phyloP scores from a whole-genome alignment of 768 basidiomycete genomes.

The Amanita inopinata region DNA sequence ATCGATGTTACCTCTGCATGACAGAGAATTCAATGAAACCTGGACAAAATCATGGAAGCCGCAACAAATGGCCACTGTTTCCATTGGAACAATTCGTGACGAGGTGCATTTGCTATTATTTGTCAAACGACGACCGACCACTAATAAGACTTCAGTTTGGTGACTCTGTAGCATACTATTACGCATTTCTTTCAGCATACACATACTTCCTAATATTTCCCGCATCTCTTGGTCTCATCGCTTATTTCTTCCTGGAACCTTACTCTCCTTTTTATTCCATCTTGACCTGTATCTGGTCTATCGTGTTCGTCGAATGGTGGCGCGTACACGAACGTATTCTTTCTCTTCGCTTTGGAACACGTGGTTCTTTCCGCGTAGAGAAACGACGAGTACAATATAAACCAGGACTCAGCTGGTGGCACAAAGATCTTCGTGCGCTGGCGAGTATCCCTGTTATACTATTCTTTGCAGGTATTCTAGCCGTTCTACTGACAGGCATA shows the following conservation, averaged over 20 bases:
- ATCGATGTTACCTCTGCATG: constrained; percentile 76
- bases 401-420: constrained; percentile 61
- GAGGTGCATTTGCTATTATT: constrained; percentile 37
- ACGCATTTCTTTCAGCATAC: constrained; percentile 80
- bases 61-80: constrained; percentile 48
- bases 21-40: constrained; percentile 65
- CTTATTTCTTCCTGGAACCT: constrained; percentile 59
- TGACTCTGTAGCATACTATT: constrained; percentile 79
- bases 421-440: constrained; percentile 55
- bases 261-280: constrained; percentile 75
- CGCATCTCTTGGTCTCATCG: constrained; percentile 55
- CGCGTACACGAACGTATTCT: constrained; percentile 74
- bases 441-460: constrained; percentile 66
- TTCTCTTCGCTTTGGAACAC: constrained; percentile 75
- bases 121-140: neutral
- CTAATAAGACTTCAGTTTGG: constrained; percentile 43
- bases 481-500: constrained; percentile 65
- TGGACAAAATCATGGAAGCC: constrained; percentile 77
- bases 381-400: constrained; percentile 53
- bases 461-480: constrained; percentile 61
- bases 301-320: constrained; percentile 90
- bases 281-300: constrained; percentile 73
- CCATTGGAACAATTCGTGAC: constrained; percentile 61
- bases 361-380: constrained; percentile 70
- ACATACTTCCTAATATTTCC: constrained; percentile 73